Evolutionary conservation across 768 basidiomycete genomes (phyloP).

Genomic region (Podaxis sp.): DNA sequence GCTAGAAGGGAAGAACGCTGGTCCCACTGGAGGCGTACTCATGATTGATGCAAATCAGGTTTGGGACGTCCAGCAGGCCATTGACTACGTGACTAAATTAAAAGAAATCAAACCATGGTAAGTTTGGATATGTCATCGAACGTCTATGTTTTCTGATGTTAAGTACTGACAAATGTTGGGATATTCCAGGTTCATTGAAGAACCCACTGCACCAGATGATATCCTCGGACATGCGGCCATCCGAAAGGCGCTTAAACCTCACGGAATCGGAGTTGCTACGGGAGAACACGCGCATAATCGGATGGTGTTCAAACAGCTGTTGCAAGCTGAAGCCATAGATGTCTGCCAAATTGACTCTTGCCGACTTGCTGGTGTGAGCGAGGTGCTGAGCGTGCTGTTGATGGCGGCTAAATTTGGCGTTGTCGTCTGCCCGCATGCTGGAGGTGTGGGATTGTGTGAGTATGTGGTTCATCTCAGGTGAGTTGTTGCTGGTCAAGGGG

Average conservation of each 20-base stretch:
- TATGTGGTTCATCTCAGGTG: conserved; percentile 84
- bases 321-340: conserved; percentile 90
- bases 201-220: conserved; percentile 91
- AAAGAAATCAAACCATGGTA: conserved; percentile 86
- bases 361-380: conserved; percentile 89
- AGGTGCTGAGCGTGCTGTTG: conserved; percentile 84
- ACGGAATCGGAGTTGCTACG: conserved; percentile 88
- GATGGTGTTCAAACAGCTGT: conserved; percentile 93
- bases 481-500: conserved; percentile 10
- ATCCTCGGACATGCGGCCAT: conserved; percentile 82
- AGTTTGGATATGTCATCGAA: conserved; percentile 14
- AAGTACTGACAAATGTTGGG: background rate
- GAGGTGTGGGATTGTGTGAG: conserved; percentile 92
- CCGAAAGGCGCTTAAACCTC: conserved; percentile 70
- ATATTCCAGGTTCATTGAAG: conserved; percentile 81
- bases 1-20: conserved; percentile 87
- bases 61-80: conserved; percentile 91
- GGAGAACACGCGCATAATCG: conserved; percentile 95
- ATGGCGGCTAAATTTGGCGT: conserved; percentile 89
- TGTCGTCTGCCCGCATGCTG: conserved; percentile 91
- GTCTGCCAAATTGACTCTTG: conserved; percentile 96
- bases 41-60: conserved; percentile 99
- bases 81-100: conserved; percentile 84
- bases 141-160: background rate
- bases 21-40: conserved; percentile 88